Conservation (phyloP, 768 basidiomycete species). For the Suillus occidentalis region DNA sequence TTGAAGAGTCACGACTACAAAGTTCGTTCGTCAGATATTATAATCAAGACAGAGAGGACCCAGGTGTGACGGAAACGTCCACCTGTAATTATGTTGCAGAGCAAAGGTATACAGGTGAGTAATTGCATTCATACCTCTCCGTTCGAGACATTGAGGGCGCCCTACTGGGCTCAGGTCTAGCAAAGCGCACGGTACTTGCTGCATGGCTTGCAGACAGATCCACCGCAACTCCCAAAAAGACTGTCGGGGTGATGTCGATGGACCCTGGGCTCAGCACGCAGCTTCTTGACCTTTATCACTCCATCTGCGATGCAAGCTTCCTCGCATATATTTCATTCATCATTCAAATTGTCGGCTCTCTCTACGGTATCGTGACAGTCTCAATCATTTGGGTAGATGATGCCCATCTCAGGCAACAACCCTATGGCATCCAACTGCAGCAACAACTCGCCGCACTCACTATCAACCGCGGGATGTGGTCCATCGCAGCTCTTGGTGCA, state of each 20-base stretch:
- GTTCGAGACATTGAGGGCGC: background rate
- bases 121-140: background rate
- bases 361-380: slow-evolving; percentile 5
- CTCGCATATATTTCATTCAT: background rate
- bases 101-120: slow-evolving; percentile 4
- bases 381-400: slow-evolving; percentile 4
- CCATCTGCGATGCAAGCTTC: background rate
- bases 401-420: background rate
- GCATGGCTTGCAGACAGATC: slow-evolving; percentile 1
- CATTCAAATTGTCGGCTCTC: background rate
- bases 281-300: slow-evolving; percentile 3
- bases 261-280: slow-evolving; percentile 7
- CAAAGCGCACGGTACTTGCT: slow-evolving; percentile 1
- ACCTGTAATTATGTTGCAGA: slow-evolving; percentile 7
- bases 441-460: slow-evolving; percentile 6
- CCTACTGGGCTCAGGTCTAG: background rate
- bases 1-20: slow-evolving; percentile 1
- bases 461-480: slow-evolving; percentile 6
- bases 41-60: background rate
- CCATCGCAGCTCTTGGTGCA: slow-evolving; percentile 4
- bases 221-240: slow-evolving; percentile 1
- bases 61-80: background rate
- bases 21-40: slow-evolving; percentile 2
- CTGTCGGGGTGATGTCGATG: slow-evolving; percentile 2
- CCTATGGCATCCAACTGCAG: slow-evolving; percentile 3